phyloP scores from a whole-genome alignment of 1,284 basidiomycete species.

The Ustilago shanxiensis region DNA sequence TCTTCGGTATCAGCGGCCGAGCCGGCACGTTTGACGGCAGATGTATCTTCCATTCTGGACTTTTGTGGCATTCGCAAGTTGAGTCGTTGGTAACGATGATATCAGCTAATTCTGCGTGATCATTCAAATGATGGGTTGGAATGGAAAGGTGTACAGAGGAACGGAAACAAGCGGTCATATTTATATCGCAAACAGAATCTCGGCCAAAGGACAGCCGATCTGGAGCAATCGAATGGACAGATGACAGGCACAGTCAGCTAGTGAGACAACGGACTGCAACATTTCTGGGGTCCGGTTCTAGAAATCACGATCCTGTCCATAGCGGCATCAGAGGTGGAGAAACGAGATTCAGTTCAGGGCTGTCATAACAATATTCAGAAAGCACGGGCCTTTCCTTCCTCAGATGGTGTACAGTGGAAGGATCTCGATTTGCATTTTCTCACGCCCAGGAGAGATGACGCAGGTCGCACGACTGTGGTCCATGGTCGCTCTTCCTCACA shows the following conservation, averaged over 20 bases:
- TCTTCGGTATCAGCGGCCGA: slow-evolving; percentile 47
- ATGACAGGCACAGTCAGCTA: slow-evolving; percentile 3
- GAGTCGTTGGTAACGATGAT: background rate
- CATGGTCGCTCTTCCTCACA: background rate
- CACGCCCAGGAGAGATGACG: background rate
- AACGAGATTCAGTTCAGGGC: background rate
- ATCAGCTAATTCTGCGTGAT: background rate
- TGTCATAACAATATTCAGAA: background rate
- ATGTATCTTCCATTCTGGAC: slow-evolving; percentile 24
- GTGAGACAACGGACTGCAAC: background rate
- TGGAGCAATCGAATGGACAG: background rate
- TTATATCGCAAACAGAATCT: background rate
- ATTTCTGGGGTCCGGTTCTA: background rate
- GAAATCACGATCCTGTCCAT: too few species aligned
- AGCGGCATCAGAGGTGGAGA: background rate
- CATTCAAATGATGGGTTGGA: too few species aligned
- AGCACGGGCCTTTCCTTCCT: background rate
- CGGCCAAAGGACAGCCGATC: slow-evolving; percentile 4
- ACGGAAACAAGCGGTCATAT: background rate
- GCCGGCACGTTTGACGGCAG: slow-evolving; percentile 31
- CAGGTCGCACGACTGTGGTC: slow-evolving; percentile 5
- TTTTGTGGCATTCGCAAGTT: slow-evolving; percentile 12
- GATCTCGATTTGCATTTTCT: background rate
- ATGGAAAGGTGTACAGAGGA: background rate
- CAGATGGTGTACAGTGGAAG: background rate